A percentile compares a stretch with the other conserved stretches of the same genome.
phyloP scores from a whole-genome alignment of 257 asterid genomes.

The Nicotiana attenuata region DNA sequence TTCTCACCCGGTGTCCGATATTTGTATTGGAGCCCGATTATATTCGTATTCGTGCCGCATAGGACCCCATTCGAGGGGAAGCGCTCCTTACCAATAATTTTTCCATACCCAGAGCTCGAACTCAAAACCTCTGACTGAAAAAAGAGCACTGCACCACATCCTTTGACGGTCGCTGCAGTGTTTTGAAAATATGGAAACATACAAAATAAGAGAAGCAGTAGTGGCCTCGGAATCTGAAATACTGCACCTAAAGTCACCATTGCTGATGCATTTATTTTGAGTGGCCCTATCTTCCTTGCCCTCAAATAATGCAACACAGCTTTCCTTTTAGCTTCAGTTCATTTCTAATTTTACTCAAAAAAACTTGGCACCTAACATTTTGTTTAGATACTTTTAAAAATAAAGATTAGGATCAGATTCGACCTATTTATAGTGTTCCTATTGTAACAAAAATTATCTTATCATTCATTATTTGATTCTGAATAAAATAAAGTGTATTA shows the following conservation, averaged over 20 bases:
- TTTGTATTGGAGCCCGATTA: no score
- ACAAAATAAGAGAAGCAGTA: neutral
- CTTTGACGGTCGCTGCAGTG: neutral
- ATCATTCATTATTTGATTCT: neutral
- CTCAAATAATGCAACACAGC: neutral
- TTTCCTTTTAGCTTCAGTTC: neutral
- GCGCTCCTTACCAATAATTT: no score
- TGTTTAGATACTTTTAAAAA: neutral
- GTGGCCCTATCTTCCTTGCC: neutral
- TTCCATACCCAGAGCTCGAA: no score
- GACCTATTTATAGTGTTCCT: neutral
- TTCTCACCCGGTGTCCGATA: no score
- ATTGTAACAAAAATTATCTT: neutral
- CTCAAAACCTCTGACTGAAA: no score
- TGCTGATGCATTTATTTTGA: neutral
- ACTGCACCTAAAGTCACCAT: neutral
- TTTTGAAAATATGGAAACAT: neutral
- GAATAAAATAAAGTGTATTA: neutral
- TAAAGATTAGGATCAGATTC: conserved; percentile 2
- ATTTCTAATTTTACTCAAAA: neutral
- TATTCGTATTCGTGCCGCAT: no score
- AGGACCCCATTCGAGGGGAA: no score
- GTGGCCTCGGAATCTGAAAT: conserved; percentile 2
- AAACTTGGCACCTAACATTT: neutral
- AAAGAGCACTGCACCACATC: no score